These are phyloP conservation scores for Hypoxylon sp. DNA, from an alignment of 2,329 filamentous ascomycete species.

Conservation along the genomic window DNA sequence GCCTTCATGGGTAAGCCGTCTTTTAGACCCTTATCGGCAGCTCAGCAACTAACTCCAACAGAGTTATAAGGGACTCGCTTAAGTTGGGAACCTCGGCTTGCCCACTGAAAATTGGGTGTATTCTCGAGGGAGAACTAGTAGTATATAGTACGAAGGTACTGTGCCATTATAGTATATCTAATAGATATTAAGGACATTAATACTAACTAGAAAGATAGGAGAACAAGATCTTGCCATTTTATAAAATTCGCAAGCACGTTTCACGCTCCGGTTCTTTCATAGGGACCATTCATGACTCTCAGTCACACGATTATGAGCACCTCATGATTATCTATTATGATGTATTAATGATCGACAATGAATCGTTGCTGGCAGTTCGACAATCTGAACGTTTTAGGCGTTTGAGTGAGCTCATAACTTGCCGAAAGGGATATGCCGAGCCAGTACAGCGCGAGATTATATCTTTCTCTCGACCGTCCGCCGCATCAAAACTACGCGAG, in stretches of 20 bases:
- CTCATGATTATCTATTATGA: constrained; percentile 76
- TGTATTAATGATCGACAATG: constrained; percentile 67
- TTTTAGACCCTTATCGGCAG: neutral
- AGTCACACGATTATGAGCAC: constrained; percentile 66
- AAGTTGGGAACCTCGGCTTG: constrained; percentile 72
- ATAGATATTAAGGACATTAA: neutral
- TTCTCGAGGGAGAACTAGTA: constrained; percentile 86
- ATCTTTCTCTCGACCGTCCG: constrained; percentile 71
- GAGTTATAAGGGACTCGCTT: constrained; percentile 75
- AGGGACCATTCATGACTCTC: constrained; percentile 77
- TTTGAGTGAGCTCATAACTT: constrained; percentile 68
- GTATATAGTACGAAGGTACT: constrained; percentile 77
- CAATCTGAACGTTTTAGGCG: constrained; percentile 73
- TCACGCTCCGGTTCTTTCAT: constrained; percentile 79
- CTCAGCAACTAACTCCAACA: constrained; percentile 43
- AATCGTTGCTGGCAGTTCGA: constrained; percentile 65
- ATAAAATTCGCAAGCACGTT: constrained; percentile 87
- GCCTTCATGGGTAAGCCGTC: constrained; percentile 68
- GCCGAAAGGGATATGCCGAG: constrained; percentile 73
- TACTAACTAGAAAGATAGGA: constrained; percentile 58
- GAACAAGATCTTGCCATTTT: constrained; percentile 78
- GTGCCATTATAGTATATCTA: constrained; percentile 51
- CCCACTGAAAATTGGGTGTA: constrained; percentile 75
- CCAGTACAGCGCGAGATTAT: constrained; percentile 77
- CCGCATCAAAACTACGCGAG: constrained; percentile 69